Base-by-base conservation (phyloP, 129 eudicot species). In the Centella asiatica region DNA sequence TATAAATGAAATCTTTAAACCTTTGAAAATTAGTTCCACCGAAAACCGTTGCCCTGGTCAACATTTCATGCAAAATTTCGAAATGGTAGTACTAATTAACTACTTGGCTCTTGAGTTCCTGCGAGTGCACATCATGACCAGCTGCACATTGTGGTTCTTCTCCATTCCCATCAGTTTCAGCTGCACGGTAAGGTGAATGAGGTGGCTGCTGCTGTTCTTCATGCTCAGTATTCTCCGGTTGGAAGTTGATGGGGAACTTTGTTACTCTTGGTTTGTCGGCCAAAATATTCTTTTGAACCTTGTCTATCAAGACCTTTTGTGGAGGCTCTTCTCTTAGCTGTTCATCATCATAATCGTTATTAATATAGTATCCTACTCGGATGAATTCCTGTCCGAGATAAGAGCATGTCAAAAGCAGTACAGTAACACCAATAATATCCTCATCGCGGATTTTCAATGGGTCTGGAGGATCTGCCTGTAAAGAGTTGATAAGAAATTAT, bases 211-310 rank as follows among this genome's bases (percentile, higher is more conserved):
- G 50, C 24, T 77, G 83, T 15, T 70, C 83, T 28, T 69, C 75
- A 40, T 64, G 70, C 53, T 77, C 78, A 0, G 33, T 51, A 57
- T 72, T 75, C 32, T 80, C 87, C 0, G 87, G 82, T 37, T 80
- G 84, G 57, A 84, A 84, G 54, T 78, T 84, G 34, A 84, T 77
- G 15, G 86, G 93, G 55, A 84, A 84, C 69, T 80, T 80, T 32
- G 93, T 84, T 53, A 84, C 93, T 49, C 87, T 63, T 14, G 93
- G 93, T 39, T 84, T 84, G 73, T 84, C 93, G 2, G 84, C 79
- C 77, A 84, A 67, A 5, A 84, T 78, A 72, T 84, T 80, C 62
- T 83, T 69, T 56, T 84, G 93, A 71, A 84, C 76, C 76, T 55
- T 72, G 57, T 84, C 82, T 6, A 78, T 74, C 77, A 80, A 68